A percentile compares a stretch with the other conserved stretches of the same genome.
Evolutionary conservation across 148 eudicot species (phyloP).

Genomic region (Rhododendron simsii): DNA sequence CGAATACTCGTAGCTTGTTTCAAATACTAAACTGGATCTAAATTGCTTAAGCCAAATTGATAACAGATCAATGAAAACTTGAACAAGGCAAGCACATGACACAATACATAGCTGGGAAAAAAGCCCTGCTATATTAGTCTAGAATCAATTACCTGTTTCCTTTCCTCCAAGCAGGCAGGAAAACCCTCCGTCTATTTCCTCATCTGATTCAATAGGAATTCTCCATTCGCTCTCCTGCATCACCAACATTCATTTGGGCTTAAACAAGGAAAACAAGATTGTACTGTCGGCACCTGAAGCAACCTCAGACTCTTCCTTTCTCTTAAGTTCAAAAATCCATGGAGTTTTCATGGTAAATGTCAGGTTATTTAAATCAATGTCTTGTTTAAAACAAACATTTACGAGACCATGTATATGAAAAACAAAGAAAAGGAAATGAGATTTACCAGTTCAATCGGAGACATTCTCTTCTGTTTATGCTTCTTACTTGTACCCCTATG

Average conservation of each 20-base stretch:
- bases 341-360: not conserved
- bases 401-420: not conserved
- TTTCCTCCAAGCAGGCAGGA: slow-evolving; percentile 58
- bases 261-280: slow-evolving; percentile 3
- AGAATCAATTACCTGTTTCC: slow-evolving; percentile 35
- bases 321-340: not conserved
- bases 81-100: not conserved
- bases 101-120: not conserved
- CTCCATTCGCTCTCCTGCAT: slow-evolving; percentile 47
- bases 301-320: not conserved
- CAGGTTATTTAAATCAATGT: not conserved
- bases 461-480: slow-evolving; percentile 32
- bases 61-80: not conserved
- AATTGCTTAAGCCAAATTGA: not conserved
- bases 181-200: slow-evolving; percentile 58
- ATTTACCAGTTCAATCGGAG: slow-evolving; percentile 36
- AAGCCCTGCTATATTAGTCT: not conserved
- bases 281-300: not conserved
- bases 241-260: slow-evolving; percentile 5
- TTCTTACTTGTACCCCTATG: slow-evolving; percentile 22
- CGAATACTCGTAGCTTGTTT: not conserved
- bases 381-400: not conserved
- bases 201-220: slow-evolving; percentile 51
- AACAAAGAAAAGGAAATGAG: not conserved
- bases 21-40: not conserved